These are phyloP conservation scores for Drechslerella dactyloides DNA, from an alignment of 2,329 filamentous ascomycete species.

Conservation along the genomic window DNA sequence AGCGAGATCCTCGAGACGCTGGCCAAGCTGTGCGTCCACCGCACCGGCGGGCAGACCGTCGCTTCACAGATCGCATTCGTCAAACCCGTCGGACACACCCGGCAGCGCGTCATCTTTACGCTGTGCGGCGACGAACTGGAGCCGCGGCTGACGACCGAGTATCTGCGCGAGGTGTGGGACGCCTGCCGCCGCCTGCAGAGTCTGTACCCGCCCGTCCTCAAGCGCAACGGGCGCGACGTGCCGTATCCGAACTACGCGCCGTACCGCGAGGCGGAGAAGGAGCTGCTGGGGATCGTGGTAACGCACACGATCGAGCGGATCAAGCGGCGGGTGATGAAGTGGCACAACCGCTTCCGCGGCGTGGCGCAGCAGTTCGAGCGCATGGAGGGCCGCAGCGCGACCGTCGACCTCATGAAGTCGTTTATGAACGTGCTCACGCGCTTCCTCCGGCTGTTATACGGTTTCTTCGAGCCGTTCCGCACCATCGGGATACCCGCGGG, in stretches of 20 bases:
- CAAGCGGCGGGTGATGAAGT: conserved; percentile 33
- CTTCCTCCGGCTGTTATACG: conserved; percentile 14
- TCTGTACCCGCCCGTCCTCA: conserved; percentile 20
- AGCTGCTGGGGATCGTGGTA: conserved; percentile 24
- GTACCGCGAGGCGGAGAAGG: conserved; percentile 27
- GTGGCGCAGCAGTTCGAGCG: conserved; percentile 18
- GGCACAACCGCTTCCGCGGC: conserved; percentile 24
- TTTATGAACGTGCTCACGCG: conserved; percentile 23
- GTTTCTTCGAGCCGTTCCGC: conserved; percentile 26
- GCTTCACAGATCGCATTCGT: conserved; percentile 20
- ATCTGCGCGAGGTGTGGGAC: conserved; percentile 15
- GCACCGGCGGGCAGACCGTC: conserved; percentile 20
- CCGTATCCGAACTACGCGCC: conserved; percentile 18
- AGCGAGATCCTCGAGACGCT: conserved; percentile 21
- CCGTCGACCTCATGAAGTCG: conserved; percentile 22
- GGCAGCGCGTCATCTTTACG: conserved; percentile 18
- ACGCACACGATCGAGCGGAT: conserved; percentile 29
- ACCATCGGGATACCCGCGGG: conserved; percentile 16
- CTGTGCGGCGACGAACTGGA: conserved; percentile 24
- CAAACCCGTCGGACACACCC: conserved; percentile 6
- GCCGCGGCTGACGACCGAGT: background rate
- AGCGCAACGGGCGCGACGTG: conserved; percentile 8
- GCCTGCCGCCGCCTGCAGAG: conserved; percentile 10
- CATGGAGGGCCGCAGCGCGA: conserved; percentile 18
- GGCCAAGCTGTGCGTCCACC: conserved; percentile 24